Evolutionary conservation across 768 basidiomycete species (phyloP).

Genomic region (Jaapia argillacea): DNA sequence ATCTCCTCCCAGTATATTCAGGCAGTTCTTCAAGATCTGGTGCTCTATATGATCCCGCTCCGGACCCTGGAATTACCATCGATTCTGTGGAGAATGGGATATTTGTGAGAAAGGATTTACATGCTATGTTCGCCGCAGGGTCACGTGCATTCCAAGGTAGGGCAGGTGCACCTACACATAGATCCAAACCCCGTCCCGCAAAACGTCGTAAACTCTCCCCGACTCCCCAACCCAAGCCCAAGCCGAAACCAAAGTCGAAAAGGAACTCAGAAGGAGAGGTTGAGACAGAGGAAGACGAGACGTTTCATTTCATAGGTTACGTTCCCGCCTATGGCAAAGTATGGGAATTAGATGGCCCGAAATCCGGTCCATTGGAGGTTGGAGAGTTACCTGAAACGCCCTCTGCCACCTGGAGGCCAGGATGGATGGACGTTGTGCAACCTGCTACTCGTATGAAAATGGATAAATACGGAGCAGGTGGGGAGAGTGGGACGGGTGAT

Average conservation of each 20-base stretch:
- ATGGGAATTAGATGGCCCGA: slow-evolving; percentile 63
- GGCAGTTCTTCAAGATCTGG: too few species aligned
- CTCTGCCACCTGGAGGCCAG: slow-evolving; percentile 8
- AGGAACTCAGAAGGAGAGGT: slow-evolving; percentile 20
- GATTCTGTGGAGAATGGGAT: too few species aligned
- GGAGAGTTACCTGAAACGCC: slow-evolving; percentile 30
- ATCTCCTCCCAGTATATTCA: too few species aligned
- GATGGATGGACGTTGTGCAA: slow-evolving; percentile 56
- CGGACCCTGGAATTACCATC: too few species aligned
- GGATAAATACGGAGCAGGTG: slow-evolving; percentile 44
- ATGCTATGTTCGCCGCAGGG: too few species aligned
- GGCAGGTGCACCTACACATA: too few species aligned
- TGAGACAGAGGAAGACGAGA: slow-evolving; percentile 39
- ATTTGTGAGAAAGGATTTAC: too few species aligned
- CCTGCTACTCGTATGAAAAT: slow-evolving; percentile 53
- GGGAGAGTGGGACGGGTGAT: slow-evolving; percentile 29
- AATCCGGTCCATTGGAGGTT: slow-evolving; percentile 51
- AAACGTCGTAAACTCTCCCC: slow-evolving; percentile 21
- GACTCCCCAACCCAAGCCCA: slow-evolving; percentile 7
- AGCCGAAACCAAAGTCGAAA: slow-evolving; percentile 14
- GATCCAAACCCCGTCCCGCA: slow-evolving; percentile 25
- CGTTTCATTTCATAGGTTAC: slow-evolving; percentile 58
- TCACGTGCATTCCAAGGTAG: too few species aligned
- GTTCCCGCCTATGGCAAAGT: slow-evolving; percentile 52
- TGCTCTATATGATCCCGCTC: too few species aligned